Conservation (phyloP, 208 protist species). For the Sergeia podlipaevii region DNA sequence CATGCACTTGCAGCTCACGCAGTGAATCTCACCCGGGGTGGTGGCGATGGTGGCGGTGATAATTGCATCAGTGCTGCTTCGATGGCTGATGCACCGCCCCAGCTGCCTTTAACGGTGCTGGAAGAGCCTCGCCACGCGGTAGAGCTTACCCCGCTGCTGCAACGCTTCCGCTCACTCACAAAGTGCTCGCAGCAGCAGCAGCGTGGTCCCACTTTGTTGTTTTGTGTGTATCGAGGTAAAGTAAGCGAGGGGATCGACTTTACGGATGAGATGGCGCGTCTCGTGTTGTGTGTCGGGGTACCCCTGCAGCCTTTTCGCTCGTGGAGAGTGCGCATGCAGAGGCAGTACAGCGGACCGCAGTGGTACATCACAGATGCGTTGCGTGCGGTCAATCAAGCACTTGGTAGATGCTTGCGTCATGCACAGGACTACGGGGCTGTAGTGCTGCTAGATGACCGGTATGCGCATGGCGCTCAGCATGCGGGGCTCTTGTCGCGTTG, state of each 20-base stretch:
- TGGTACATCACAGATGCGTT: conserved; percentile 92
- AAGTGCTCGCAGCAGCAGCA: not conserved
- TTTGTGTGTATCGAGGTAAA: conserved; percentile 95
- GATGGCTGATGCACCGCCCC: no score
- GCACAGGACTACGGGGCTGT: conserved; percentile 93
- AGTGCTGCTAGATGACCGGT: conserved; percentile 91
- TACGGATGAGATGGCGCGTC: conserved; percentile 89
- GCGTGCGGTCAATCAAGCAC: conserved; percentile 95
- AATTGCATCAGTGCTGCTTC: conserved; percentile 20
- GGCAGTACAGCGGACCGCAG: conserved; percentile 53
- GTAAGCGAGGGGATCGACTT: conserved; percentile 96
- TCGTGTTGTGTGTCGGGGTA: conserved; percentile 93
- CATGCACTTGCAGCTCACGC: conserved; percentile 10
- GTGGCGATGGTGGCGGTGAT: conserved; percentile 23
- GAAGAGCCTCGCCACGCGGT: not conserved
- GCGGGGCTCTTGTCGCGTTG: conserved; percentile 42
- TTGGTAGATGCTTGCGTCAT: conserved; percentile 95
- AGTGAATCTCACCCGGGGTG: conserved; percentile 19
- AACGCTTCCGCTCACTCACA: not conserved
- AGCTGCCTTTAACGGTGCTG: no score
- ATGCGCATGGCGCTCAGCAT: conserved; percentile 23
- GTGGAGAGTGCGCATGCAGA: conserved; percentile 55
- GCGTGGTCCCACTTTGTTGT: conserved; percentile 40
- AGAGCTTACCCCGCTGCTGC: not conserved
- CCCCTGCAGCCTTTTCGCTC: conserved; percentile 65